Evolutionary conservation across 2,329 filamentous ascomycete species (phyloP), one percentile per base, ranked within the genome.

Genomic region (Aureobasidium sp.): DNA sequence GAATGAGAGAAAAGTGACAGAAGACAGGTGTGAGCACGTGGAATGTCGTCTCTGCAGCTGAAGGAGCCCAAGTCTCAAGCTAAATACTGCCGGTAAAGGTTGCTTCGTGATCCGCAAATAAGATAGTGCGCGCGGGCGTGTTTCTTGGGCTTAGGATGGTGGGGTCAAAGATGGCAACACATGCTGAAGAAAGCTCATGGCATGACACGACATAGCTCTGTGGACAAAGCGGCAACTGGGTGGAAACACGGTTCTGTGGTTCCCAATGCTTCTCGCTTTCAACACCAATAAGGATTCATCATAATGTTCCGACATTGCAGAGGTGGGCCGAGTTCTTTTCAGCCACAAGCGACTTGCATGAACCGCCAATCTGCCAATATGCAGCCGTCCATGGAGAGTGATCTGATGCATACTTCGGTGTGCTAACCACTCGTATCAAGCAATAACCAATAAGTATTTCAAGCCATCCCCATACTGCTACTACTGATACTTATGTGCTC

Each of bases 81-180:
- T 51, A 60, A 26, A 59, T 39, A 51, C 44, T 51, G 57, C 44
- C 46, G 55, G 43, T 59, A 59, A 59, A 59, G 55, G 55, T 59
- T 51, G 57, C 41, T 60, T 50, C 57, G 55, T 59, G 43, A 39
- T 44, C 32, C 43, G 36, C 56, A 20, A 24, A 36, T 12, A 50
- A 39, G 55, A 60, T 60, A 51, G 57, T 36, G 57, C 43, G 57
- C 5, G 52, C 27, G 52, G 50, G 50, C 20, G 50, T 52, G 50
- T 37, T 37, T 36, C 20, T 46, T 47, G 39, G 41, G 24, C 29
- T 59, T 13, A 24, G 8, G 32, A 59, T 59, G 55, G 55, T 48
- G 55, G 55, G 55, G 55, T 57, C 53, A 57, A 29, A n/a, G 12
- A 26, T 46, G 39, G 53, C 53, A 34, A 13, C 53, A 56, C 39